Base-by-base conservation (phyloP, 2,329 filamentous ascomycete genomes). In the Cercospora sp. region DNA sequence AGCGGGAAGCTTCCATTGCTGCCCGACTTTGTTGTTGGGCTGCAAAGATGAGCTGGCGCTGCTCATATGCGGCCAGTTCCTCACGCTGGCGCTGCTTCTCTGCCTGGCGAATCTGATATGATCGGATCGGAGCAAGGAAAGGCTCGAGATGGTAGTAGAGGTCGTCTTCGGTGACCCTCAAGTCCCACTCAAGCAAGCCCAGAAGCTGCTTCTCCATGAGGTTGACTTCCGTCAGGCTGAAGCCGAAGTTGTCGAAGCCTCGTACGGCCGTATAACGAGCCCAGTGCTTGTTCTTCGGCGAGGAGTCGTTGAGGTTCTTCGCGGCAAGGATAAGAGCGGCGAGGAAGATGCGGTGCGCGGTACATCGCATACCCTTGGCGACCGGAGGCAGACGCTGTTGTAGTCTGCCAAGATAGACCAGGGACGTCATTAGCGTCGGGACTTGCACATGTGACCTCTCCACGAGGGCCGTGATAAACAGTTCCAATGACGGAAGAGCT, bases 261-360 rank as follows among this genome's bases (percentile, higher is more conserved):
- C 85, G 86, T 74, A 97, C 90, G 76, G 90, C 84, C 69, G 91
- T 97, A 85, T 98, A 99, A 76, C 89, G 90, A 72, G 95, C 94
- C 95, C 95, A 99, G 86, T 99, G 95, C 89, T 98, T 98, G 88
- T 99, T 99, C 89, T 98, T 98, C 71, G 95, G 95, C 12, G 93
- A 97, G 70, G 93, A 97, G 85, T 98, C 95, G 81, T 99, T 98
- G 74, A 98, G 87, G 81, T 97, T 97, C 89, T 99, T 99, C 75
- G 95, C 94, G 1, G 95, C 89, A 61, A 90, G 84, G 77, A 95
- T 95, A 73, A 94, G 89, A 16, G 91, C 85, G 51, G 92, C 94
- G 60, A 99, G 87, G 83, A 99, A 98, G 85, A 99, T 98, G 76
- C 95, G 91, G 85, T 99, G 95, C 58, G 94, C 93, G 26, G 95